These are phyloP conservation scores for Fusarium protoensiforme DNA, from an alignment of 2,329 filamentous ascomycete species.

Conservation along the genomic window DNA sequence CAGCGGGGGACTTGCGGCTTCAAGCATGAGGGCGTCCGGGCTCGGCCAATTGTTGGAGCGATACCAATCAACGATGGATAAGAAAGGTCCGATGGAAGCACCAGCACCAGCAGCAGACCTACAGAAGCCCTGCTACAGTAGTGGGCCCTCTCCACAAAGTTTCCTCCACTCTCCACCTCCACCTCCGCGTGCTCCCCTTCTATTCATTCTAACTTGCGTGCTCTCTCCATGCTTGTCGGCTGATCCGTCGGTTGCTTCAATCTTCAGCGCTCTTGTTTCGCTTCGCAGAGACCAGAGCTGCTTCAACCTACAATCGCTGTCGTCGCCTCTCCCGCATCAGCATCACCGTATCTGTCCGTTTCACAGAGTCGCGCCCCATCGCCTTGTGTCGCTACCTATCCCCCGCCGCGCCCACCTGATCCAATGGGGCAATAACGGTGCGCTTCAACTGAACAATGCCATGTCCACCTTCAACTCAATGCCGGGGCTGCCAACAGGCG, in stretches of 20 bases:
- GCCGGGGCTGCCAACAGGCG: slow-evolving; percentile 59
- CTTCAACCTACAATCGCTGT: slow-evolving; percentile 2
- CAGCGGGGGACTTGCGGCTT: slow-evolving; percentile 18
- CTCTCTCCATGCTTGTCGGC: slow-evolving; percentile 16
- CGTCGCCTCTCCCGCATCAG: slow-evolving; percentile 5
- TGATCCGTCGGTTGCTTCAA: slow-evolving; percentile 1
- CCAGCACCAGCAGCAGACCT: neutral
- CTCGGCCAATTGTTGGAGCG: slow-evolving; percentile 28
- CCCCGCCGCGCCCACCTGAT: slow-evolving; percentile 31
- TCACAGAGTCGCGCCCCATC: slow-evolving; percentile 26
- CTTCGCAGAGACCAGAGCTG: neutral
- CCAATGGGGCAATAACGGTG: slow-evolving; percentile 45
- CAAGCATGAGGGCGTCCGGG: slow-evolving; percentile 20
- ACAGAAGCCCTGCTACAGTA: slow-evolving; percentile 12
- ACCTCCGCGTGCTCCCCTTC: slow-evolving; percentile 24
- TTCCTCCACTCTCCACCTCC: slow-evolving; percentile 31
- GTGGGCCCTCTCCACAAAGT: slow-evolving; percentile 36
- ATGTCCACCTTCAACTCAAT: slow-evolving; percentile 71
- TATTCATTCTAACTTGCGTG: slow-evolving; percentile 13
- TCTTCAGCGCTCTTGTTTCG: slow-evolving; percentile 11
- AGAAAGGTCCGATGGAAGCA: slow-evolving; percentile 3
- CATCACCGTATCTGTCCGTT: slow-evolving; percentile 14
- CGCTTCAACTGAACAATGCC: slow-evolving; percentile 55
- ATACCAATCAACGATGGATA: slow-evolving; percentile 23
- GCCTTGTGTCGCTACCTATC: slow-evolving; percentile 32